These are phyloP conservation scores for Emmonsiellopsis sp. DNA, from an alignment of 2,329 filamentous ascomycete species.

Conservation along the genomic window DNA sequence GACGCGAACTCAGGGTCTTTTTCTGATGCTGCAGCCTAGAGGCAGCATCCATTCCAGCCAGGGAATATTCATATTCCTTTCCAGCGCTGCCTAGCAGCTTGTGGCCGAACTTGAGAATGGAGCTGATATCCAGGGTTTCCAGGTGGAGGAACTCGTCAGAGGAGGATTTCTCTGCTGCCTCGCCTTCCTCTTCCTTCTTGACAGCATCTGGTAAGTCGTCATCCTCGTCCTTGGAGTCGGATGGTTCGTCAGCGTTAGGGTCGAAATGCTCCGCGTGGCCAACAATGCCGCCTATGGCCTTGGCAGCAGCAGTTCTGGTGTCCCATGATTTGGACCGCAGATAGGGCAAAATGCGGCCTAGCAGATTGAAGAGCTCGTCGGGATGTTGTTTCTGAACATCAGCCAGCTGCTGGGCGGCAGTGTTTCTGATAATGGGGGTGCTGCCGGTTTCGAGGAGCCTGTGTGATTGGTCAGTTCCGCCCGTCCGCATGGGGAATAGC, in stretches of 20 bases:
- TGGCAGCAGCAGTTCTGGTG: conserved; percentile 84
- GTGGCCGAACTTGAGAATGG: conserved; percentile 74
- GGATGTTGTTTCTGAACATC: conserved; percentile 98
- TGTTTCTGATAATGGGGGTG: conserved; percentile 91
- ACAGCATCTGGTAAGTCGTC: conserved; percentile 37
- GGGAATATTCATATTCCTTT: conserved; percentile 71
- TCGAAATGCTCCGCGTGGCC: conserved; percentile 82
- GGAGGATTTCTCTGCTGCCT: conserved; percentile 22
- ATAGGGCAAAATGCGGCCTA: conserved; percentile 91
- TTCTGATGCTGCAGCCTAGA: conserved; percentile 79
- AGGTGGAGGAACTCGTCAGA: conserved; percentile 61
- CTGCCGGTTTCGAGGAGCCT: conserved; percentile 96
- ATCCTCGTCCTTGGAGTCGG: conserved; percentile 40
- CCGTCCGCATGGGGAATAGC: neutral
- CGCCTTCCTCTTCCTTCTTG: conserved; percentile 25
- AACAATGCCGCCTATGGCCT: conserved; percentile 88
- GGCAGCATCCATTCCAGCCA: conserved; percentile 73
- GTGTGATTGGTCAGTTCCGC: conserved; percentile 10
- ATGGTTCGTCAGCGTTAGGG: conserved; percentile 67
- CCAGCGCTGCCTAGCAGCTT: conserved; percentile 74
- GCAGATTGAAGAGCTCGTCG: conserved; percentile 91
- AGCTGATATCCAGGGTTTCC: conserved; percentile 64
- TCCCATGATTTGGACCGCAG: conserved; percentile 95
- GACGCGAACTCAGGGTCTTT: conserved; percentile 70
- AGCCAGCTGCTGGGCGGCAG: conserved; percentile 89